These are phyloP conservation scores for Bonia amplexicaulis DNA, from an alignment of 176 grass and related monocot genomes.

Conservation along the genomic window DNA sequence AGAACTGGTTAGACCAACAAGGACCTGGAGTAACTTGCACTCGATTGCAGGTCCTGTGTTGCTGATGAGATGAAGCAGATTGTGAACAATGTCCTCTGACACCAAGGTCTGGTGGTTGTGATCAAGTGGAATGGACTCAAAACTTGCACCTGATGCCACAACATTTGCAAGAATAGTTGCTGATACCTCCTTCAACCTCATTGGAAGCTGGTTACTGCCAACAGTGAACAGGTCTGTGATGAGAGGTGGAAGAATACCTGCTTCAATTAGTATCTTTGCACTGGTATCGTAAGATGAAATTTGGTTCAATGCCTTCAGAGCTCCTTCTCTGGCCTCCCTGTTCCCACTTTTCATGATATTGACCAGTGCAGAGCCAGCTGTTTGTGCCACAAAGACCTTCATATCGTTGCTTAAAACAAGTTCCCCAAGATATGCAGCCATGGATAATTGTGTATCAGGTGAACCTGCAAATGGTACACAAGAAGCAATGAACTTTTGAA, in stretches of 20 bases:
- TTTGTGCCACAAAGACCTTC: constrained; percentile 82
- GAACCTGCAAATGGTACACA: constrained; percentile 54
- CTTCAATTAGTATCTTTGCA: constrained; percentile 87
- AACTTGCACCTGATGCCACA: constrained; percentile 74
- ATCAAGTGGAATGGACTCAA: constrained; percentile 75
- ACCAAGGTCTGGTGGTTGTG: constrained; percentile 64
- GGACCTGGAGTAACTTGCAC: constrained; percentile 95
- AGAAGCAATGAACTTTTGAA: background rate
- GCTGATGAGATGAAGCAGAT: constrained; percentile 96
- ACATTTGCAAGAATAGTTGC: constrained; percentile 89
- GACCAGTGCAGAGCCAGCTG: constrained; percentile 68
- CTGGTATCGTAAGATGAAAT: constrained; percentile 90
- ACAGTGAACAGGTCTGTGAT: constrained; percentile 89
- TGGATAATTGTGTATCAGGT: constrained; percentile 63
- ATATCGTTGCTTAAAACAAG: constrained; percentile 95
- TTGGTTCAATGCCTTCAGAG: constrained; percentile 88
- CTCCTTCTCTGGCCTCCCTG: constrained; percentile 69
- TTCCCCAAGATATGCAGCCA: constrained; percentile 85
- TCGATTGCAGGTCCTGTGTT: constrained; percentile 97
- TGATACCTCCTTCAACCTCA: constrained; percentile 84
- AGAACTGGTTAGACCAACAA: constrained; percentile 86
- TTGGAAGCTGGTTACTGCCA: constrained; percentile 82
- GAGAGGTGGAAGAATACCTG: constrained; percentile 83
- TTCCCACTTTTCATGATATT: constrained; percentile 84
- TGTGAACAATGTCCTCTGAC: constrained; percentile 95